Conservation (phyloP, 805 yeast species). For the Myxozyma sirexii region DNA sequence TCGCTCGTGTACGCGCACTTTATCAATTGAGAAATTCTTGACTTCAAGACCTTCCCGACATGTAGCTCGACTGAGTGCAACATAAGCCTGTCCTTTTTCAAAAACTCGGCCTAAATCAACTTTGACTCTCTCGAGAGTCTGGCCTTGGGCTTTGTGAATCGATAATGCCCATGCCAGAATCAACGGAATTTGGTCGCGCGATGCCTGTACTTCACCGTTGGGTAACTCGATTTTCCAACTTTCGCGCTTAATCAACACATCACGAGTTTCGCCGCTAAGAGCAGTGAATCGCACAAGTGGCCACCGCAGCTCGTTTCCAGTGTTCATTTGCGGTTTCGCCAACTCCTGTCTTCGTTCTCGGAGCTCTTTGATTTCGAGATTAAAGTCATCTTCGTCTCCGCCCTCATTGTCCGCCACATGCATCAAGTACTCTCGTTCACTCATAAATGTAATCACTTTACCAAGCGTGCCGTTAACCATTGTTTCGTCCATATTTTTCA, state of each 20-base stretch:
- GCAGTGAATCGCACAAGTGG: slow-evolving; percentile 80
- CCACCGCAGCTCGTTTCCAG: slow-evolving; percentile 38
- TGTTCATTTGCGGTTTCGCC: background rate
- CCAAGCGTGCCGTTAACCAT: slow-evolving; percentile 94
- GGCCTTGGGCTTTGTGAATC: slow-evolving; percentile 95
- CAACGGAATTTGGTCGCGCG: slow-evolving; percentile 79
- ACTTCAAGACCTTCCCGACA: slow-evolving; percentile 82
- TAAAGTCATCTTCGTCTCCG: slow-evolving; percentile 36
- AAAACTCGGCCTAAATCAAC: slow-evolving; percentile 78
- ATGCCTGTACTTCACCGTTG: slow-evolving; percentile 63
- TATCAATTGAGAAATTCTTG: slow-evolving; percentile 63
- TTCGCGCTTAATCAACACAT: slow-evolving; percentile 81
- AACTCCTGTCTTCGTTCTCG: background rate
- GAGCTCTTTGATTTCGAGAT: slow-evolving; percentile 17
- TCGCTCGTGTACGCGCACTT: slow-evolving; percentile 68
- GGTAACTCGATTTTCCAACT: slow-evolving; percentile 80
- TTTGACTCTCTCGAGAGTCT: slow-evolving; percentile 72
- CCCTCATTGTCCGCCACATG: slow-evolving; percentile 25
- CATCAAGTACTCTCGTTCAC: slow-evolving; percentile 38
- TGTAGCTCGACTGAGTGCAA: slow-evolving; percentile 89
- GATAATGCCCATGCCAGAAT: slow-evolving; percentile 96
- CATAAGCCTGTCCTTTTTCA: slow-evolving; percentile 95
- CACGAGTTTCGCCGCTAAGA: slow-evolving; percentile 71
- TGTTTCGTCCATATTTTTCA: slow-evolving; percentile 73
- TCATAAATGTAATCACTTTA: slow-evolving; percentile 60